Base-by-base conservation (phyloP, 2,329 filamentous ascomycete species). In the Alternaria sp. region DNA sequence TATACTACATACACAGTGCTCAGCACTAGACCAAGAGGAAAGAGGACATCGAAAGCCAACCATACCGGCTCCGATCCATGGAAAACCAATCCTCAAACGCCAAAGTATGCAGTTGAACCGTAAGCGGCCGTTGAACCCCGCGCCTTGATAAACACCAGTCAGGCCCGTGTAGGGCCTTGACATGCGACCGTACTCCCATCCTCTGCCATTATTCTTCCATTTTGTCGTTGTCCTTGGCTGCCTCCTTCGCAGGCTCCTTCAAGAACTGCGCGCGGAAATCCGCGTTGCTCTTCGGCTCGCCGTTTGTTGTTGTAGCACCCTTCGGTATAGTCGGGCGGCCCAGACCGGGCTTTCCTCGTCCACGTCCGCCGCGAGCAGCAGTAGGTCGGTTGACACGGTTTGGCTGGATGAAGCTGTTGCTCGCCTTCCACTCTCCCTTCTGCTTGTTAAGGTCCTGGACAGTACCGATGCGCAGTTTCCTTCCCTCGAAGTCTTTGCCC, bases 261-360 rank as follows among this genome's bases (percentile, higher is more conserved):
- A 84, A 77, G 51, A 88, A 80, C 83, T 88, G 83, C 30, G 82
- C 82, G 59, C 85, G 83, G 75, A 89, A 89, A 71, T 88, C 86
- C 55, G 82, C 83, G 71, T 89, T 88, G 70, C 84, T 87, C 79
- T 87, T 89, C 15, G 71, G 69, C 28, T 70, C 72, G 23, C 66
- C 71, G 18, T 66, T 71, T 9, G 61, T 64, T 3, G 63, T 45
- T 3, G 65, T 60, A 14, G 64, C 58, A 23, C 44, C 57, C 30
- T 68, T 67, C 10, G 75, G 70, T 33, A 70, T 62, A 5, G 63
- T 76, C 76, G 60, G 73, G 65, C 71, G 72, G 46, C 74, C 75
- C 3, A 78, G 66, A 2, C 75, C 76, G 11, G 65, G 67, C 26
- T 71, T 68, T 56, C 78, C 73, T 41, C 73, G 66, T 25, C 71